A percentile compares a stretch with the other conserved stretches of the same genome.
phyloP scores from a whole-genome alignment of 1,284 basidiomycete genomes.

The Fomitiporia mediterranea region DNA sequence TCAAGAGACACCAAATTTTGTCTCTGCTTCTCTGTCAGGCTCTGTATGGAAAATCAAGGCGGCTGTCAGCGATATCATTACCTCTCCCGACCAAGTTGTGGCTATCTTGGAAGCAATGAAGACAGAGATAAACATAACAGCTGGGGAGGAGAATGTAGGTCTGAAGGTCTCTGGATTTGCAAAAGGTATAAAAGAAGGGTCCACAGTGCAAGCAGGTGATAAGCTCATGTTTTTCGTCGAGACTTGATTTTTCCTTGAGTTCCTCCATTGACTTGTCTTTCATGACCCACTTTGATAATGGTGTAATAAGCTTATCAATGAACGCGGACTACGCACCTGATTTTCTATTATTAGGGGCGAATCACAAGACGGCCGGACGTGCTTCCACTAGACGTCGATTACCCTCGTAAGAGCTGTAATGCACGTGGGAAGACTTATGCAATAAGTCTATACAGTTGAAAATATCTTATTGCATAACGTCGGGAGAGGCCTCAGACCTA shows the following conservation, averaged over 20 bases:
- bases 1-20: slow-evolving; percentile 21
- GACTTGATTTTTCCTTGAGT: not conserved
- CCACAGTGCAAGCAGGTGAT: slow-evolving; percentile 41
- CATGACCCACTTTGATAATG: too few relatives aligned
- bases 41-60: slow-evolving; percentile 55
- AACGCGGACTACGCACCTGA: too few relatives aligned
- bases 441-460: too few relatives aligned
- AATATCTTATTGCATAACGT: too few relatives aligned
- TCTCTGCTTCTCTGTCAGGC: slow-evolving; percentile 46
- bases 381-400: too few relatives aligned
- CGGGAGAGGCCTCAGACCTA: too few relatives aligned
- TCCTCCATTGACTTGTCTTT: too few relatives aligned
- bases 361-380: too few relatives aligned
- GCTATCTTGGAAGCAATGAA: slow-evolving; percentile 72
- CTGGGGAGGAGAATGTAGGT: slow-evolving; percentile 43
- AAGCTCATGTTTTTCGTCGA: slow-evolving; percentile 35
- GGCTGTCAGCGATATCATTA: slow-evolving; percentile 40
- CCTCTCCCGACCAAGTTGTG: slow-evolving; percentile 44
- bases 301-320: too few relatives aligned
- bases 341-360: too few relatives aligned
- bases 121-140: slow-evolving; percentile 52
- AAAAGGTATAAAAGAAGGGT: slow-evolving; percentile 38
- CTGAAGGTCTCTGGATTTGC: slow-evolving; percentile 39
- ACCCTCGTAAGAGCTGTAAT: too few relatives aligned
- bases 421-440: too few relatives aligned